Evolutionary conservation across 2,329 filamentous ascomycete genomes (phyloP).

Genomic region (Diaporthe humulicola): DNA sequence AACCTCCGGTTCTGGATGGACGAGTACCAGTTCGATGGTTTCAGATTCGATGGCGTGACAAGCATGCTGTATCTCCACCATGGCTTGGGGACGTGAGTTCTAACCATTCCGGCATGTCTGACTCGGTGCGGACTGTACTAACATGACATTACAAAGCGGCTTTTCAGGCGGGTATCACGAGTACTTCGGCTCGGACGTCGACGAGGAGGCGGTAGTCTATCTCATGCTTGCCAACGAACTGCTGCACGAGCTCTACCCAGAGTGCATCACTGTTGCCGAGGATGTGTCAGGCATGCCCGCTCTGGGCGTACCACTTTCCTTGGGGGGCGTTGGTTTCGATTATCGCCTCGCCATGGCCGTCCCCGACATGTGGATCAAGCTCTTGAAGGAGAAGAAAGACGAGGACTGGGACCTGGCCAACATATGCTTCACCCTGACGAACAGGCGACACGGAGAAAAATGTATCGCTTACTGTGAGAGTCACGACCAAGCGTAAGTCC

Average conservation of each 20-base stretch:
- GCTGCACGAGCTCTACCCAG: conserved; percentile 90
- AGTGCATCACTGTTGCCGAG: conserved; percentile 92
- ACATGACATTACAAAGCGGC: conserved; percentile 68
- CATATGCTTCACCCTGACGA: conserved; percentile 89
- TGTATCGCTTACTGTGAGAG: conserved; percentile 98
- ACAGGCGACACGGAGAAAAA: conserved; percentile 95
- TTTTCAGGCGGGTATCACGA: conserved; percentile 99
- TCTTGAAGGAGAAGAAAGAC: conserved; percentile 92
- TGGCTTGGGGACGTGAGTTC: conserved; percentile 90
- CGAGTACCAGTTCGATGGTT: conserved; percentile 95
- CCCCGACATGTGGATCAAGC: conserved; percentile 99
- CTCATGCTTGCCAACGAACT: conserved; percentile 97
- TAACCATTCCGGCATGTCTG: neutral
- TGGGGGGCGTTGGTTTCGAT: conserved; percentile 96
- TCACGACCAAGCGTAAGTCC: conserved; percentile 95
- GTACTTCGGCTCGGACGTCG: conserved; percentile 91
- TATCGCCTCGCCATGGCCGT: conserved; percentile 98
- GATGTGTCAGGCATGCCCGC: conserved; percentile 99
- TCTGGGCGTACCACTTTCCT: conserved; percentile 85
- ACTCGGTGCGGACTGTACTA: conserved; percentile 40
- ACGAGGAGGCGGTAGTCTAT: conserved; percentile 94
- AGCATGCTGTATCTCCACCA: conserved; percentile 98
- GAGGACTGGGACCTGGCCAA: conserved; percentile 91
- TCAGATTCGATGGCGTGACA: conserved; percentile 97
- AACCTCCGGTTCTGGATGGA: conserved; percentile 99